phyloP scores from a whole-genome alignment of 805 yeast genomes.

The Kuraishia piskuri region DNA sequence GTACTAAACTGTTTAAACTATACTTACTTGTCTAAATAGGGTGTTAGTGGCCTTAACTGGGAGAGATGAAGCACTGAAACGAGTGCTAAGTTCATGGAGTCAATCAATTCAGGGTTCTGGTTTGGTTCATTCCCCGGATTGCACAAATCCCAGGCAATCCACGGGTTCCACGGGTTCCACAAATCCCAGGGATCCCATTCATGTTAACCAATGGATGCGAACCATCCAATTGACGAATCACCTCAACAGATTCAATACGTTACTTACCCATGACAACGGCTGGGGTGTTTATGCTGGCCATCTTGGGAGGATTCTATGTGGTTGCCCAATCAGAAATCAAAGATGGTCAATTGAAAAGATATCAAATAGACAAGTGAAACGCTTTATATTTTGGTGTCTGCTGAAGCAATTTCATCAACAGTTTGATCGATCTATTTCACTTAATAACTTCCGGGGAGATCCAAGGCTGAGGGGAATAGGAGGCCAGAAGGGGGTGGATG shows the following conservation, averaged over 20 bases:
- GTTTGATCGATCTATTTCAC: no score
- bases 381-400: no score
- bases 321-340: not conserved
- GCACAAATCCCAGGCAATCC: no score
- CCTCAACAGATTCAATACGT: not conserved
- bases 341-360: not conserved
- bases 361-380: no score
- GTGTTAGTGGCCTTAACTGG: not conserved
- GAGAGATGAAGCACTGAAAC: not conserved
- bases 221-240: no score
- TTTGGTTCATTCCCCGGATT: no score
- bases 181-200: no score
- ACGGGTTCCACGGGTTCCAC: no score
- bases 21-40: slow-evolving; percentile 21
- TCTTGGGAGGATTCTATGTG: slow-evolving; percentile 12
- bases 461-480: not conserved
- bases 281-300: slow-evolving; percentile 69
- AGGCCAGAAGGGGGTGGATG: not conserved
- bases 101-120: no score
- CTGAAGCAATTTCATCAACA: no score
- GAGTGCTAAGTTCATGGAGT: not conserved
- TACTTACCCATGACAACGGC: slow-evolving; percentile 91
- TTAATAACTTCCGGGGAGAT: not conserved
- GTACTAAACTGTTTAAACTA: no score
- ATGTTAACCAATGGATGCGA: no score